Evolutionary conservation across 805 yeast genomes (phyloP).

Genomic region (Danielozyma ontarioensis): DNA sequence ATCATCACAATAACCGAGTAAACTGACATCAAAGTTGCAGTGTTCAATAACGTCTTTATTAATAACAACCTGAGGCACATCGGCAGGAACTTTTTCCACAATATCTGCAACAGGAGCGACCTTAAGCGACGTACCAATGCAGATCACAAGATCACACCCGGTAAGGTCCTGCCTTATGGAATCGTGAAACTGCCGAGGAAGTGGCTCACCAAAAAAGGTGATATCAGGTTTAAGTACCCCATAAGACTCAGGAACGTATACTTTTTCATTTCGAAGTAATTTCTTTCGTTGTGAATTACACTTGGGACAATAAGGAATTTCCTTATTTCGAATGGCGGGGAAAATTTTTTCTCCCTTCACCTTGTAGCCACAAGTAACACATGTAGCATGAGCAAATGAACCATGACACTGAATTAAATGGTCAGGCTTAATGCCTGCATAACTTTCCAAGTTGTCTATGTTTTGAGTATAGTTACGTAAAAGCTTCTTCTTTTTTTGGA

Average conservation of each 20-base stretch:
- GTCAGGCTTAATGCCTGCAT: slow-evolving; percentile 65
- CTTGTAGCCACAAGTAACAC: slow-evolving; percentile 66
- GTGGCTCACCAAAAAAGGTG: slow-evolving; percentile 83
- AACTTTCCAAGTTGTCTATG: slow-evolving; percentile 81
- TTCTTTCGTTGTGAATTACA: slow-evolving; percentile 45
- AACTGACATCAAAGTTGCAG: slow-evolving; percentile 70
- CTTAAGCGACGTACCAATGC: slow-evolving; percentile 87
- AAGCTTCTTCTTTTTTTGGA: slow-evolving; percentile 73
- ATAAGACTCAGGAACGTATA: slow-evolving; percentile 42
- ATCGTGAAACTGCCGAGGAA: slow-evolving; percentile 67
- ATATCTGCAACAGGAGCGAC: slow-evolving; percentile 91
- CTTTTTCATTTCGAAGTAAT: slow-evolving; percentile 19
- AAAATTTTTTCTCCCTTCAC: slow-evolving; percentile 64
- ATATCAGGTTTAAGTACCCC: slow-evolving; percentile 93
- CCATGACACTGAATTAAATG: slow-evolving; percentile 88
- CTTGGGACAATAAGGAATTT: slow-evolving; percentile 67
- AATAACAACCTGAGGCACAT: slow-evolving; percentile 78
- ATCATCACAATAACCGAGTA: slow-evolving; percentile 81
- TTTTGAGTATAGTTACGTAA: slow-evolving; percentile 87
- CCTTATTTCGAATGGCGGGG: slow-evolving; percentile 50
- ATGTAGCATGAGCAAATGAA: slow-evolving; percentile 82
- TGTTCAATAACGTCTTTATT: slow-evolving; percentile 73
- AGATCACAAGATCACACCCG: slow-evolving; percentile 71
- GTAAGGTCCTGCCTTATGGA: slow-evolving; percentile 52
- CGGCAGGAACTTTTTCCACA: slow-evolving; percentile 64